phyloP scores from a whole-genome alignment of 176 grass and related monocot species.

The Carex parvula region DNA sequence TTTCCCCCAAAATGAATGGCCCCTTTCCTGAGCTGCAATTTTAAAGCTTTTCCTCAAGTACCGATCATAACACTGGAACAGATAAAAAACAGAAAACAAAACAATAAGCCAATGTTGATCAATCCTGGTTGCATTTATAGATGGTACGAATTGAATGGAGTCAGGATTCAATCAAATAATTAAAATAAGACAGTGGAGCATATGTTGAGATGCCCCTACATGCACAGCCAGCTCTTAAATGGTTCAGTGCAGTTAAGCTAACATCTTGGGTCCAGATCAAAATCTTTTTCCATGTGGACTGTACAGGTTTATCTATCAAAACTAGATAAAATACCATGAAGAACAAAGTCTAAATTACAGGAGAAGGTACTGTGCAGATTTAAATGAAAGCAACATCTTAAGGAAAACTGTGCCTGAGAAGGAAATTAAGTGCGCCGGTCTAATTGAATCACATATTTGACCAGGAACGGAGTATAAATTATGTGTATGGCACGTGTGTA shows the following conservation, averaged over 20 bases:
- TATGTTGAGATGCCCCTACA: neutral
- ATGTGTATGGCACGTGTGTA: neutral
- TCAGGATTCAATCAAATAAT: neutral
- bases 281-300: neutral
- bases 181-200: neutral
- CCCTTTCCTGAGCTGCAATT: conserved; percentile 60
- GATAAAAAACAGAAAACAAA: conserved; percentile 18
- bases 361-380: too few relatives aligned
- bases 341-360: neutral
- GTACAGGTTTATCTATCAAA: neutral
- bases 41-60: conserved; percentile 74
- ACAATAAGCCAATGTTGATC: neutral
- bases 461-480: neutral
- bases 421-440: neutral
- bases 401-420: neutral
- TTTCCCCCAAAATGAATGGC: conserved; percentile 65
- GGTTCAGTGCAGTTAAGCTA: neutral
- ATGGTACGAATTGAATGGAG: neutral
- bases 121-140: neutral
- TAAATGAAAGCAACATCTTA: neutral
- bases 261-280: neutral
- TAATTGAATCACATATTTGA: neutral
- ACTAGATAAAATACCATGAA: neutral
- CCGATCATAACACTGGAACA: conserved; percentile 74
- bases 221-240: neutral